These are phyloP conservation scores for Schizopora paradoxa DNA, from an alignment of 1,284 basidiomycete genomes.

Conservation along the genomic window DNA sequence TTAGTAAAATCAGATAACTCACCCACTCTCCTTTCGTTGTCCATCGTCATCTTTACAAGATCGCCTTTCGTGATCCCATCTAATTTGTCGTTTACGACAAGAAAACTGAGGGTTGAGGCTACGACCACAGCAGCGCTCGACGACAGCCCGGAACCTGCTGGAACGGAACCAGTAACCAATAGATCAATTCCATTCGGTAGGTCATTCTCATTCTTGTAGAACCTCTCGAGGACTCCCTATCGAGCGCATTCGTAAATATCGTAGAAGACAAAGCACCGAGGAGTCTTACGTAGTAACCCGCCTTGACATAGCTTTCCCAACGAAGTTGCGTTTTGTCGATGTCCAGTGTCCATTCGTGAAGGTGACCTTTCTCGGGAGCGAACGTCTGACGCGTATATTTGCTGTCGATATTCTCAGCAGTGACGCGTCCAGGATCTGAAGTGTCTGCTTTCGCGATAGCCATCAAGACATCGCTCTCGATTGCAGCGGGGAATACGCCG, in stretches of 20 bases:
- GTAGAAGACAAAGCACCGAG: constrained; percentile 17
- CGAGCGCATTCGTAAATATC: constrained; percentile 6
- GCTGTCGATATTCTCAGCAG: constrained; percentile 59
- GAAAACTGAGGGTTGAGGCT: constrained; percentile 72
- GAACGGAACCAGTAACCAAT: constrained; percentile 73
- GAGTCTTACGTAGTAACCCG: constrained; percentile 63
- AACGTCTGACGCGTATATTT: constrained; percentile 58
- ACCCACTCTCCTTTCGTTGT: constrained; percentile 80
- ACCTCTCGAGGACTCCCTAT: constrained; percentile 69
- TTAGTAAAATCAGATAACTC: constrained; percentile 22
- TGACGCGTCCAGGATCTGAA: constrained; percentile 42
- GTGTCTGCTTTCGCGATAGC: constrained; percentile 58
- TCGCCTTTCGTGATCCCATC: constrained; percentile 58
- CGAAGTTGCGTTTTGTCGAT: constrained; percentile 65
- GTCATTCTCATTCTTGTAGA: constrained; percentile 38
- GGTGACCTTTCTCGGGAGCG: constrained; percentile 44
- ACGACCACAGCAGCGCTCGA: constrained; percentile 86
- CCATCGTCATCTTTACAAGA: constrained; percentile 72
- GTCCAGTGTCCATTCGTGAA: constrained; percentile 63
- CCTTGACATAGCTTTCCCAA: constrained; percentile 88
- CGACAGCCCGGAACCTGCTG: constrained; percentile 77
- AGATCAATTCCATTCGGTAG: constrained; percentile 58
- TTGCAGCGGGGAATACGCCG: constrained; percentile 77
- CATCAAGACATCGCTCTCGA: constrained; percentile 82
- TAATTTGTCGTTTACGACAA: constrained; percentile 69